Conservation (phyloP, 2,329 filamentous ascomycete species). For the Colletotrichum gigasporum region DNA sequence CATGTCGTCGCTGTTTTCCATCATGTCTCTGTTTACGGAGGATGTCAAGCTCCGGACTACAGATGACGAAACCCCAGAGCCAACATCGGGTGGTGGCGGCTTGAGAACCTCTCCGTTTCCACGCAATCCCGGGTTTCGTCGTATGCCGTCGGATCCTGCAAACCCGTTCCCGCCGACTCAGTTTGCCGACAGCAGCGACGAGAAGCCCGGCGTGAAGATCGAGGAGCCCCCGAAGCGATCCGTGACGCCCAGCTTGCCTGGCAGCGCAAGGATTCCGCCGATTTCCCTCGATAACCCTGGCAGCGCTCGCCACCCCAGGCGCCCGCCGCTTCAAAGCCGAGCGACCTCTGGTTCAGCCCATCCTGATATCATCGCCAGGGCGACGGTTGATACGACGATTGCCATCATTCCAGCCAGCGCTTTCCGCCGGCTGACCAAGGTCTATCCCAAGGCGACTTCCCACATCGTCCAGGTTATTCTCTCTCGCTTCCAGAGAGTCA, state of each 20-base stretch:
- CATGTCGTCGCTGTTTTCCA: constrained; percentile 98
- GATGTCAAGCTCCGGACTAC: constrained; percentile 83
- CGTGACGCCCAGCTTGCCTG: constrained; percentile 15
- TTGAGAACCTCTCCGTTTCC: constrained; percentile 24
- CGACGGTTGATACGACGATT: constrained; percentile 96
- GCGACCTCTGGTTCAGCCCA: constrained; percentile 79
- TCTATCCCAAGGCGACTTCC: constrained; percentile 95
- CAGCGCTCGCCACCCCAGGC: constrained; percentile 35
- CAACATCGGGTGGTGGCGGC: constrained; percentile 6
- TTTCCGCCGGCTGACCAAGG: constrained; percentile 88
- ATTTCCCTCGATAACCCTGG: constrained; percentile 64
- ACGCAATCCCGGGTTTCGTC: constrained; percentile 14
- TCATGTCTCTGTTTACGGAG: constrained; percentile 96
- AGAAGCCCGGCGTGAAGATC: constrained; percentile 8
- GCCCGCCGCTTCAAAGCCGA: constrained; percentile 54
- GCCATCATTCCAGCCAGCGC: constrained; percentile 97
- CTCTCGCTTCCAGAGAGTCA: constrained; percentile 92
- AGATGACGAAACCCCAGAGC: constrained; percentile 60
- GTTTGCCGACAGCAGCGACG: constrained; percentile 9
- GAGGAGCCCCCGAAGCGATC: constrained; percentile 23
- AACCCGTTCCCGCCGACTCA: constrained; percentile 29
- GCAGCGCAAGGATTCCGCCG: constrained; percentile 70
- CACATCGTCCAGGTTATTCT: constrained; percentile 98
- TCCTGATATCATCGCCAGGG: constrained; percentile 95
- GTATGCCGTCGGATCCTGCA: constrained; percentile 29